Evolutionary conservation across 176 grass and related monocot genomes (phyloP).

Genomic region (Rhynchospora breviuscula): DNA sequence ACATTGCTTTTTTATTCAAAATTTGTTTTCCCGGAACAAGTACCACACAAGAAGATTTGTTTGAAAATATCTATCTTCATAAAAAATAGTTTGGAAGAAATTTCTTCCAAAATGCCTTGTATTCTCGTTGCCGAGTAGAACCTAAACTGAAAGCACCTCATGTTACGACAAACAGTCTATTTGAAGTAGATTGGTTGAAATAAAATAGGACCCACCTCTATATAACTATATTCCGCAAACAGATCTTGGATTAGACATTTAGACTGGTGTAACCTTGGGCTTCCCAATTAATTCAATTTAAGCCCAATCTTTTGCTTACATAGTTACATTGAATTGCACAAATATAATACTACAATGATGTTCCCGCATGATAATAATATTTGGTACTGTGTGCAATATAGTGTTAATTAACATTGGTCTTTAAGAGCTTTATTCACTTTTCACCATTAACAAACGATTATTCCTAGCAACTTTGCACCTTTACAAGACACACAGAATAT

Average conservation of each 20-base stretch:
- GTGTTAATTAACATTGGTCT: background rate
- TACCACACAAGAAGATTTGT: background rate
- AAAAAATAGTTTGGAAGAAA: background rate
- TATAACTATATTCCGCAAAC: background rate
- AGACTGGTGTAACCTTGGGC: background rate
- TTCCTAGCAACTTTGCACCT: constrained; percentile 11
- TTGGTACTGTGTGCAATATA: background rate
- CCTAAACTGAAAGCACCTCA: too few species aligned
- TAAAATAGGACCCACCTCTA: too few species aligned
- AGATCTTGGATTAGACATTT: background rate
- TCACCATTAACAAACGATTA: background rate
- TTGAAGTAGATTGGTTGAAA: background rate
- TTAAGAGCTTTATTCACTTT: background rate
- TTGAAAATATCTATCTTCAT: background rate
- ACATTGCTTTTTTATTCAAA: background rate
- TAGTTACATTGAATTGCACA: background rate
- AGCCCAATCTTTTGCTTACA: background rate
- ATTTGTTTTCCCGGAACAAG: background rate
- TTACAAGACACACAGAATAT: constrained; percentile 17
- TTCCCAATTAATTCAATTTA: background rate
- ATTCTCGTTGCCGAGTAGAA: background rate
- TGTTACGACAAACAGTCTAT: background rate
- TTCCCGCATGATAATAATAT: background rate
- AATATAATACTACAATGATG: background rate
- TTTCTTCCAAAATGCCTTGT: background rate